These are phyloP conservation scores for Whalleya microplaca DNA, from an alignment of 2,329 filamentous ascomycete genomes.

Conservation along the genomic window DNA sequence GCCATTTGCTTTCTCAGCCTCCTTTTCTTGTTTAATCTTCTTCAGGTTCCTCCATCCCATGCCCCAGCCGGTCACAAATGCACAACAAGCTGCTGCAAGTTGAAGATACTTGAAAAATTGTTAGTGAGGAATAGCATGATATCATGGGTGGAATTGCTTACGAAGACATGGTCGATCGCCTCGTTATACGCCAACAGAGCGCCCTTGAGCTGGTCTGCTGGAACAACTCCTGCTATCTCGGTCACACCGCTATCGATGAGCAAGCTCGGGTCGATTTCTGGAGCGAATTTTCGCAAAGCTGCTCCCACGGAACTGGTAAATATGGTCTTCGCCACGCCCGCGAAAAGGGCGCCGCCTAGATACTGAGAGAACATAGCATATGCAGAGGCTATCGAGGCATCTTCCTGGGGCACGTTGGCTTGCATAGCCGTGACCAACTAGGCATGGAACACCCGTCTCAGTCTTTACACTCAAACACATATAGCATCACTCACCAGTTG, in stretches of 20 bases:
- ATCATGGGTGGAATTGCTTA: slow-evolving; percentile 8
- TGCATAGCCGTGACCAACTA: slow-evolving; percentile 35
- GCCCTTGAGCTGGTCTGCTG: slow-evolving; percentile 37
- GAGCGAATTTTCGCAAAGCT: slow-evolving; percentile 46
- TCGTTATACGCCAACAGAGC: slow-evolving; percentile 40
- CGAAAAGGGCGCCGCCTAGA: slow-evolving; percentile 53
- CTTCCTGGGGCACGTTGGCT: slow-evolving; percentile 27
- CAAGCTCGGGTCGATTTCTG: slow-evolving; percentile 39
- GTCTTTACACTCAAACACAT: too few relatives aligned
- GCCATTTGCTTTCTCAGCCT: slow-evolving; percentile 2
- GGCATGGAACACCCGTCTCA: background rate
- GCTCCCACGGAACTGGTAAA: slow-evolving; percentile 52
- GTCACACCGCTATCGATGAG: slow-evolving; percentile 48
- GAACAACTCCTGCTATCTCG: slow-evolving; percentile 42
- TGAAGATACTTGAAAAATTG: slow-evolving; percentile 27
- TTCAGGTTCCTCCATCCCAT: slow-evolving; percentile 33
- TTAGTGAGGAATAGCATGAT: background rate
- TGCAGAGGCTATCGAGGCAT: slow-evolving; percentile 33
- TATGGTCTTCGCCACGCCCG: slow-evolving; percentile 55
- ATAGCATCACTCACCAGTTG: slow-evolving; percentile 28
- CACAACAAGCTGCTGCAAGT: slow-evolving; percentile 25
- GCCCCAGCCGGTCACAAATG: slow-evolving; percentile 28
- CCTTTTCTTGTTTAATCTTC: slow-evolving; percentile 25
- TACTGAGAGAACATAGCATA: slow-evolving; percentile 55
- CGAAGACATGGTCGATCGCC: slow-evolving; percentile 28